A percentile compares a stretch with the other conserved stretches of the same genome.
These are phyloP conservation scores for Cystofilobasidium capitatum DNA, from an alignment of 768 basidiomycete species.

Conservation along the genomic window DNA sequence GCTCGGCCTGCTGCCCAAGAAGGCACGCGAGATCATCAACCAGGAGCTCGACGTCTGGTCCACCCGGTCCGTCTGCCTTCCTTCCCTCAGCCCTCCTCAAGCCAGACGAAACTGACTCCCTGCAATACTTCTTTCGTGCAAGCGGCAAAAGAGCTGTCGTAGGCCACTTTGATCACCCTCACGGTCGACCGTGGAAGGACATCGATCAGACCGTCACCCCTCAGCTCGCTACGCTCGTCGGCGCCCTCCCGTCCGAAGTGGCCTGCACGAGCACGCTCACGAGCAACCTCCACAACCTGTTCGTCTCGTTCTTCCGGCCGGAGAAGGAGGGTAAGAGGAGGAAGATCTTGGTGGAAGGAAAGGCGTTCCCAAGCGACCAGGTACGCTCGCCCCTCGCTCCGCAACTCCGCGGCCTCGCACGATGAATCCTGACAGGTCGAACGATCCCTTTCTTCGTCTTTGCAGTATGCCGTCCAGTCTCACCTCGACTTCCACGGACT, in stretches of 20 bases:
- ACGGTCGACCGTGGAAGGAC: constrained; percentile 69
- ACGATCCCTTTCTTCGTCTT: not conserved
- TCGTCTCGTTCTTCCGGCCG: constrained; percentile 88
- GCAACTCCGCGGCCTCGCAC: not conserved
- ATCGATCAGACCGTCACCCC: constrained; percentile 64
- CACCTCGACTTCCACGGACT: constrained; percentile 69
- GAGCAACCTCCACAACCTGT: constrained; percentile 78
- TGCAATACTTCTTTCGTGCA: too few species aligned
- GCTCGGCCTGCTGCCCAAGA: constrained; percentile 68
- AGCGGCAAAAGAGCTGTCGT: constrained; percentile 59
- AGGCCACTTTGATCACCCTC: constrained; percentile 85
- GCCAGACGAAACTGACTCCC: too few species aligned
- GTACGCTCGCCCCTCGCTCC: constrained; percentile 43
- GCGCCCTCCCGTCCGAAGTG: constrained; percentile 62
- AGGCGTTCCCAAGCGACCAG: constrained; percentile 94
- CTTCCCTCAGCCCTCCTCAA: constrained; percentile 1
- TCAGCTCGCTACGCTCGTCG: constrained; percentile 69
- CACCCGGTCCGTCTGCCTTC: constrained; percentile 43
- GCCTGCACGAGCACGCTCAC: constrained; percentile 94
- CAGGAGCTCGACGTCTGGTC: constrained; percentile 82
- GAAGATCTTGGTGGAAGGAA: constrained; percentile 90
- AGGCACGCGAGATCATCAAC: constrained; percentile 59
- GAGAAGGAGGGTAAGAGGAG: constrained; percentile 49
- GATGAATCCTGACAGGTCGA: not conserved
- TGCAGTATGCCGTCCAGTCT: constrained; percentile 90